Conservation (phyloP, 2,329 filamentous ascomycete species). For the Incumbomyces lentus region DNA sequence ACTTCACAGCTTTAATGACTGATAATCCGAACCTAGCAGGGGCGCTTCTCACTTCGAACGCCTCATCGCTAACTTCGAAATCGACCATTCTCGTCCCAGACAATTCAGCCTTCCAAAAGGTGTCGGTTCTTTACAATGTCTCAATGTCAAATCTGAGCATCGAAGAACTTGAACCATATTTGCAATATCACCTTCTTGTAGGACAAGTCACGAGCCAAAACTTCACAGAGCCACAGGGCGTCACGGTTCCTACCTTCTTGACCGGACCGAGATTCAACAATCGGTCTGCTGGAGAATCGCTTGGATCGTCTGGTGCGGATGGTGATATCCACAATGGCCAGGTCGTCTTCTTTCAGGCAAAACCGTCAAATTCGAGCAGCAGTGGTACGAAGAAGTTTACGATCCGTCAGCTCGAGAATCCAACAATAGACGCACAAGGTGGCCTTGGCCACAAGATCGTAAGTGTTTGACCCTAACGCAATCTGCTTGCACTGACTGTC, state of each 20-base stretch:
- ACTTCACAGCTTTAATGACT: conserved; percentile 7
- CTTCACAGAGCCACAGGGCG: conserved; percentile 2
- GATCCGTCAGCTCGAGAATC: conserved; percentile 3
- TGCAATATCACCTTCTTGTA: conserved; percentile 8
- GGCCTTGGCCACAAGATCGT: conserved; percentile 9
- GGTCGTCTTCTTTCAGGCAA: conserved; percentile 8
- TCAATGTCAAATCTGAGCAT: conserved; percentile 1
- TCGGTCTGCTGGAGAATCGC: conserved; percentile 5
- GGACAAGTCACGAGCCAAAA: conserved; percentile 2
- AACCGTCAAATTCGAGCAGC: not conserved
- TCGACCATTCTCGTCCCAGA: conserved; percentile 9
- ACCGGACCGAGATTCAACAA: conserved; percentile 7
- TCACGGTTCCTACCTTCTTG: conserved; percentile 5
- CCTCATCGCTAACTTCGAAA: not conserved
- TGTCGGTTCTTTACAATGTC: not conserved
- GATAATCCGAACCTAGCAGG: conserved; percentile 5
- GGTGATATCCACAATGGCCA: conserved; percentile 8
- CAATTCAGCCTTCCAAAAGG: conserved; percentile 8
- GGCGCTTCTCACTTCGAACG: conserved; percentile 6
- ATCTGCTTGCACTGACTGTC: not conserved
- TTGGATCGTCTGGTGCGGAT: conserved; percentile 7
- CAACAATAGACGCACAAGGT: conserved; percentile 6
- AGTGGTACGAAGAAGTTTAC: not conserved
- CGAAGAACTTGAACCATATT: conserved; percentile 5
- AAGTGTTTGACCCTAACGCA: not conserved